phyloP scores from a whole-genome alignment of 2,329 filamentous ascomycete genomes.

The Trichophyton schoenleinii region DNA sequence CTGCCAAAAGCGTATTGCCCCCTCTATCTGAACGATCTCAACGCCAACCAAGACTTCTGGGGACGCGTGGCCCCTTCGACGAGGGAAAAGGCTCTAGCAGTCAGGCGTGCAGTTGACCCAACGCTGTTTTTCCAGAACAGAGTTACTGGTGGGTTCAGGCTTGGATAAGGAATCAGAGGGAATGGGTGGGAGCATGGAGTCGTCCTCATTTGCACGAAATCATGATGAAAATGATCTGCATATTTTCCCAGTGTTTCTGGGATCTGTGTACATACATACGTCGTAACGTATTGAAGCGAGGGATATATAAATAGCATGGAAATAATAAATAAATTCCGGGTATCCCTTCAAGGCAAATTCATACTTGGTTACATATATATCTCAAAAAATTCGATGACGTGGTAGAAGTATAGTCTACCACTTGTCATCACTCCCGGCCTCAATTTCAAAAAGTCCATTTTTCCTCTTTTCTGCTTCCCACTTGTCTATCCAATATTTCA shows the following conservation, averaged over 20 bases:
- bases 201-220: neutral
- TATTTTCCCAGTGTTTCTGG: neutral
- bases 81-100: slow-evolving; percentile 21
- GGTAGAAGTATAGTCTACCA: slow-evolving; percentile 15
- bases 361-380: too few relatives aligned
- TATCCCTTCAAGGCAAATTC: neutral
- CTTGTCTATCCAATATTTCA: slow-evolving; percentile 54
- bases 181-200: neutral
- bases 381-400: too few relatives aligned
- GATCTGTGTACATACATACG: neutral
- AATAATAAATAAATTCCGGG: neutral
- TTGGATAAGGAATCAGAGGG: slow-evolving; percentile 15
- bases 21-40: slow-evolving; percentile 37
- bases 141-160: slow-evolving; percentile 30
- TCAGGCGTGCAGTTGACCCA: slow-evolving; percentile 29
- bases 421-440: slow-evolving; percentile 23
- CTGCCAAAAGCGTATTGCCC: slow-evolving; percentile 32
- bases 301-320: neutral
- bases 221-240: neutral
- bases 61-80: slow-evolving; percentile 23
- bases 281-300: neutral
- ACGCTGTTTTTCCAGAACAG: slow-evolving; percentile 29
- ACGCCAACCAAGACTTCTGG: slow-evolving; percentile 35
- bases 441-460: slow-evolving; percentile 44
- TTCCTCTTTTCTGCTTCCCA: slow-evolving; percentile 52